phyloP scores from a whole-genome alignment of 331 rosid genomes.

The Prunus yedoensis region DNA sequence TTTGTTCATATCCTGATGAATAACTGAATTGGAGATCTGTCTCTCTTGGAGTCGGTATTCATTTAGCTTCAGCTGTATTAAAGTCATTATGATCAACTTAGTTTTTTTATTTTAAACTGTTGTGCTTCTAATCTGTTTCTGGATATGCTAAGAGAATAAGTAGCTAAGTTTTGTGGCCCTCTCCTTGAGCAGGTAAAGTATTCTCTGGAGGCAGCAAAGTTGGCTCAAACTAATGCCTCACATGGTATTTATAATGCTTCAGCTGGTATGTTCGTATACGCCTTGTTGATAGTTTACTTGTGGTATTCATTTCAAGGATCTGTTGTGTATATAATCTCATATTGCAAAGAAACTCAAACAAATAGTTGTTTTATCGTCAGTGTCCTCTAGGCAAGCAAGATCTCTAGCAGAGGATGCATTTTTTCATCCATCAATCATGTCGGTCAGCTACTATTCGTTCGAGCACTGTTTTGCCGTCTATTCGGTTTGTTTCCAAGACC shows the following conservation, averaged over 20 bases:
- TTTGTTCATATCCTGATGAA: neutral
- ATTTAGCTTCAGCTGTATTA: neutral
- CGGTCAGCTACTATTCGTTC: conserved; percentile 91
- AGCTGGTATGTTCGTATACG: conserved; percentile 61
- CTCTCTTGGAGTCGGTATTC: neutral
- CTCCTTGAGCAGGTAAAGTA: conserved; percentile 65
- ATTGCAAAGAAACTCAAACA: conserved; percentile 13
- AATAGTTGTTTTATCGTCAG: conserved; percentile 46
- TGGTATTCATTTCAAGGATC: conserved; percentile 16
- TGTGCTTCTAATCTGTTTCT: neutral
- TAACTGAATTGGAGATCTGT: neutral
- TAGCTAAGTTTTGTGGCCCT: conserved; percentile 9
- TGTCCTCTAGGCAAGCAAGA: conserved; percentile 87
- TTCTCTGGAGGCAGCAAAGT: conserved; percentile 85
- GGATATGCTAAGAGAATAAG: neutral
- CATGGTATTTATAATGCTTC: conserved; percentile 70
- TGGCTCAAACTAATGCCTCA: conserved; percentile 79
- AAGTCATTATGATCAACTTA: neutral
- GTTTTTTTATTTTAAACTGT: neutral
- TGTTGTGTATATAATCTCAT: conserved; percentile 7
- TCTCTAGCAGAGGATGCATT: conserved; percentile 96
- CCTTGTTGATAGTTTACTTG: conserved; percentile 20
- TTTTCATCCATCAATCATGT: conserved; percentile 96
- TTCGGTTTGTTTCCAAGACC: conserved; percentile 65
- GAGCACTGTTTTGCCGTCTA: conserved; percentile 97